phyloP scores from a whole-genome alignment of 257 asterid species.

The Linderniella brevidens region DNA sequence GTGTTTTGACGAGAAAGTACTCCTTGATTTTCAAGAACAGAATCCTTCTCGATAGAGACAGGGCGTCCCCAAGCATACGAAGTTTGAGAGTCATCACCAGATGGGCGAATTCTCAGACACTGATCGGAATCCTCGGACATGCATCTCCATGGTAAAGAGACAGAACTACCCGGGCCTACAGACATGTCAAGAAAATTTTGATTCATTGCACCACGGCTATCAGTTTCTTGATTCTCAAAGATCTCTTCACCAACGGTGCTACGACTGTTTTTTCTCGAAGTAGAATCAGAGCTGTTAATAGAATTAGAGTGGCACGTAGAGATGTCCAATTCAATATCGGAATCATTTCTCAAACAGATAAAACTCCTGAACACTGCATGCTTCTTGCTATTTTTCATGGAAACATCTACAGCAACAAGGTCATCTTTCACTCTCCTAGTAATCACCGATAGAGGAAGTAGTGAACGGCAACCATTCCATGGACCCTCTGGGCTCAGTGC shows the following conservation, averaged over 20 bases:
- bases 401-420: constrained; percentile 75
- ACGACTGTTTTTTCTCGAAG: constrained; percentile 21
- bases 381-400: constrained; percentile 68
- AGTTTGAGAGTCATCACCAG: constrained; percentile 32
- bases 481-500: constrained; percentile 73
- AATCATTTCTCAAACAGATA: constrained; percentile 62
- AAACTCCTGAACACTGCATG: constrained; percentile 77
- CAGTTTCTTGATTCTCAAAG: constrained; percentile 47
- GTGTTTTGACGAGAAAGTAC: constrained; percentile 53
- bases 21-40: constrained; percentile 48
- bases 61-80: constrained; percentile 83
- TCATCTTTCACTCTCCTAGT: constrained; percentile 62
- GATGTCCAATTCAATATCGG: constrained; percentile 61
- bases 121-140: constrained; percentile 46
- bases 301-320: constrained; percentile 35
- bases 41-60: constrained; percentile 58
- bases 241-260: constrained; percentile 36
- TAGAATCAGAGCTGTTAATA: constrained; percentile 20
- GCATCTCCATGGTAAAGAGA: constrained; percentile 80
- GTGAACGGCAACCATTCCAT: constrained; percentile 93
- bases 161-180: constrained; percentile 39
- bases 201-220: constrained; percentile 18
- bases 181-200: constrained; percentile 26
- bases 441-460: constrained; percentile 69
- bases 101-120: constrained; percentile 78